These are phyloP conservation scores for Penicillium malachiteum DNA, from an alignment of 495 filamentous ascomycete species.

Conservation along the genomic window DNA sequence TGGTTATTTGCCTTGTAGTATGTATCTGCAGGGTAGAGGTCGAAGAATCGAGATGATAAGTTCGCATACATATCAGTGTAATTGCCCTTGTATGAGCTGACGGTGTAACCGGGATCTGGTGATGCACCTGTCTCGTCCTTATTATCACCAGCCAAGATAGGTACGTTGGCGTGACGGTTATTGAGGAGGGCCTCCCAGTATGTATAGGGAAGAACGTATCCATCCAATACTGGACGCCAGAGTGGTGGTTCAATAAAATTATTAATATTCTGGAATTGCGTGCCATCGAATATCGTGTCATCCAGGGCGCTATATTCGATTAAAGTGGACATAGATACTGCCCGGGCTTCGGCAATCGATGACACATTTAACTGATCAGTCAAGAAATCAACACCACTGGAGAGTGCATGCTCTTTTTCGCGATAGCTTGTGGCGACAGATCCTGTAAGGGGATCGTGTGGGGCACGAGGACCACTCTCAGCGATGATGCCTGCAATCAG, in stretches of 20 bases:
- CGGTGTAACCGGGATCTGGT: neutral
- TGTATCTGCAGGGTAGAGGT: neutral
- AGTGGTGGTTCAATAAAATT: slow-evolving; percentile 3
- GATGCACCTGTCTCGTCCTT: slow-evolving; percentile 9
- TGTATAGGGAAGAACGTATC: slow-evolving; percentile 9
- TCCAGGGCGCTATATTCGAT: neutral
- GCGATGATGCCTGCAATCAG: slow-evolving; percentile 12
- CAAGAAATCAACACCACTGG: slow-evolving; percentile 10
- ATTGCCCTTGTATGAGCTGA: slow-evolving; percentile 4
- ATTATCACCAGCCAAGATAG: slow-evolving; percentile 20
- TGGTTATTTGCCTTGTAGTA: neutral
- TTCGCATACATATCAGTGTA: slow-evolving; percentile 7
- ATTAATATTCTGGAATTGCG: slow-evolving; percentile 7
- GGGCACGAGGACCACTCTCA: slow-evolving; percentile 14
- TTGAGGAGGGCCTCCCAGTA: slow-evolving; percentile 8
- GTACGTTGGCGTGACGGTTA: slow-evolving; percentile 8
- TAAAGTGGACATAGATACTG: neutral
- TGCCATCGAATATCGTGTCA: slow-evolving; percentile 1
- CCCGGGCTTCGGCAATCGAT: neutral
- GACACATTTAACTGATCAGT: neutral
- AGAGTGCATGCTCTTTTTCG: slow-evolving; percentile 8
- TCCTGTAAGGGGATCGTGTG: slow-evolving; percentile 14
- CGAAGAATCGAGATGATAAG: neutral
- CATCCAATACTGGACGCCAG: slow-evolving; percentile 18
- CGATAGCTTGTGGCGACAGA: slow-evolving; percentile 12